Percentiles rank a stretch among this genome's conserved stretches.
Evolutionary conservation across 306 rosid species (phyloP).

Genomic region (Alnus rubra): DNA sequence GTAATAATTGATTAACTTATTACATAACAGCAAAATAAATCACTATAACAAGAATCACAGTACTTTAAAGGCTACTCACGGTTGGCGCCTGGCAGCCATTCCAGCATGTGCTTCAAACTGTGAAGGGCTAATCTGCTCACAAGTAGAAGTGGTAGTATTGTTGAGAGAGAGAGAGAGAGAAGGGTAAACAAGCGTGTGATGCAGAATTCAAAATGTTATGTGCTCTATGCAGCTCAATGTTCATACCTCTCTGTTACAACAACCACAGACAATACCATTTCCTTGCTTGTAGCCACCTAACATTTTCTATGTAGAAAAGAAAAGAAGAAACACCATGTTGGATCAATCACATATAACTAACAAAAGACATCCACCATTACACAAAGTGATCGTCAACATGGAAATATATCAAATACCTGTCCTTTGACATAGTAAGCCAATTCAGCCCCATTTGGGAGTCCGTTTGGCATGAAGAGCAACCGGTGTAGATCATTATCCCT

Average conservation of each 20-base stretch:
- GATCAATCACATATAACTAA: conserved; percentile 20
- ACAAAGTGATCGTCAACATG: conserved; percentile 20
- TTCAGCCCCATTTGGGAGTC: conserved; percentile 97
- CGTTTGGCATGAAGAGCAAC: conserved; percentile 92
- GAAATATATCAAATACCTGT: conserved; percentile 56
- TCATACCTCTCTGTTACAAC: conserved; percentile 81
- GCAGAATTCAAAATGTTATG: conserved; percentile 18
- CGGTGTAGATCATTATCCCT: conserved; percentile 97
- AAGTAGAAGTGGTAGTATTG: conserved; percentile 22
- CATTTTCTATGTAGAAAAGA: conserved; percentile 51
- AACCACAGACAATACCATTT: conserved; percentile 82
- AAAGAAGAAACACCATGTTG: conserved; percentile 20
- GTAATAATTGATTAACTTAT: conserved; percentile 33
- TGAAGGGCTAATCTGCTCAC: conserved; percentile 89
- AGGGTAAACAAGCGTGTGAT: conserved; percentile 1
- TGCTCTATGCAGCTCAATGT: conserved; percentile 19
- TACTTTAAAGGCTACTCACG: conserved; percentile 65
- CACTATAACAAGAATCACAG: conserved; percentile 14
- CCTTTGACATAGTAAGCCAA: conserved; percentile 94
- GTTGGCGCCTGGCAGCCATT: conserved; percentile 99
- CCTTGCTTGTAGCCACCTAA: conserved; percentile 98
- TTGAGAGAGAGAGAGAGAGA: conserved; percentile 6
- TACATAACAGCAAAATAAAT: conserved; percentile 28
- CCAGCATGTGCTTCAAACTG: conserved; percentile 99
- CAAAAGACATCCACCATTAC: conserved; percentile 7